Conservation (phyloP, 805 yeast species). For the Candida maesae region DNA sequence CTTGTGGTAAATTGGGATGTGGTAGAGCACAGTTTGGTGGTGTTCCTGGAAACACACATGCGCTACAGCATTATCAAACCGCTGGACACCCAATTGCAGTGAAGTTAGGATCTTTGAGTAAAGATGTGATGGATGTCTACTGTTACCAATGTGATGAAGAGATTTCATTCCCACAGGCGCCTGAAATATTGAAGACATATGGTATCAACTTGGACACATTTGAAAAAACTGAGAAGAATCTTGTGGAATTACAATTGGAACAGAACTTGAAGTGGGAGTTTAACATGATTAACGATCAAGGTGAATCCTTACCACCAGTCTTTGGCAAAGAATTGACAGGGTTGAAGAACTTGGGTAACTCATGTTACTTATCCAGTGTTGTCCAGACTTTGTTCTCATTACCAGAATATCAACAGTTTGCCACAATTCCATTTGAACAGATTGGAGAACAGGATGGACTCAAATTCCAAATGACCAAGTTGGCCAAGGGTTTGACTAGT, state of each 20-base stretch:
- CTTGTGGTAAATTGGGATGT: constrained; percentile 91
- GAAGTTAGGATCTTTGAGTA: constrained; percentile 83
- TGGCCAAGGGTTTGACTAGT: constrained; percentile 73
- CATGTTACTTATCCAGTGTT: constrained; percentile 85
- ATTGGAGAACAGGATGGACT: constrained; percentile 47
- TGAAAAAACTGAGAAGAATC: constrained; percentile 78
- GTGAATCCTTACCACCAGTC: constrained; percentile 58
- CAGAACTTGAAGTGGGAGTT: constrained; percentile 95
- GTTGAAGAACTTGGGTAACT: constrained; percentile 83
- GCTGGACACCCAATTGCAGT: constrained; percentile 78
- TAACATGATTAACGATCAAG: constrained; percentile 67
- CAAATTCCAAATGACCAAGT: constrained; percentile 69
- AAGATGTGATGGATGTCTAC: constrained; percentile 77
- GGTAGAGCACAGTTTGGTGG: constrained; percentile 95
- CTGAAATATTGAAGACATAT: constrained; percentile 46
- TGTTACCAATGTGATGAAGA: constrained; percentile 92
- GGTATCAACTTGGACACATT: constrained; percentile 58
- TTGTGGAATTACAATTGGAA: constrained; percentile 87
- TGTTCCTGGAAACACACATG: constrained; percentile 91
- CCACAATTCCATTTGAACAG: constrained; percentile 32
- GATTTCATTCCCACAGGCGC: constrained; percentile 63
- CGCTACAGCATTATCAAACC: constrained; percentile 61
- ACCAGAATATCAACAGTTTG: constrained; percentile 27
- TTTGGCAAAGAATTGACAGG: constrained; percentile 83
- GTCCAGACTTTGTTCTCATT: constrained; percentile 61